phyloP scores from a whole-genome alignment of 768 basidiomycete genomes.

The Kwoniella botswanensis region DNA sequence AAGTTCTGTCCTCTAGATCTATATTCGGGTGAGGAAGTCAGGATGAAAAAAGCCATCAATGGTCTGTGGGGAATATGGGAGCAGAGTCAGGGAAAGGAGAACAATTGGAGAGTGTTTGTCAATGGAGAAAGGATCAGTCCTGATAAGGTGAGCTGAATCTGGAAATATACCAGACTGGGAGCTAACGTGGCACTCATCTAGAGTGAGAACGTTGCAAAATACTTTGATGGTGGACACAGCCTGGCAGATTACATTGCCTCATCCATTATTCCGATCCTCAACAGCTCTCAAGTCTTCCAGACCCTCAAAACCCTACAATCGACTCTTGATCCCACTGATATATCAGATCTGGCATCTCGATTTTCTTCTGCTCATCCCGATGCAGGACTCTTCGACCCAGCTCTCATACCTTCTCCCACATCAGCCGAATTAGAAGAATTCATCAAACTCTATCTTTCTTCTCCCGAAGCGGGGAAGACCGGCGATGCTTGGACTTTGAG shows the following conservation, averaged over 20 bases:
- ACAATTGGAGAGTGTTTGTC: conserved; percentile 83
- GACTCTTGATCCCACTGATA: conserved; percentile 78
- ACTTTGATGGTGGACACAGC: conserved; percentile 11
- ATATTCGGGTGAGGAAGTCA: conserved; percentile 71
- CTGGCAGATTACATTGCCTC: conserved; percentile 13
- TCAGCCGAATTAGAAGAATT: conserved; percentile 59
- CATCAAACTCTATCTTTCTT: conserved; percentile 63
- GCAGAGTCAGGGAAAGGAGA: conserved; percentile 67
- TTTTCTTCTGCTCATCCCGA: conserved; percentile 36
- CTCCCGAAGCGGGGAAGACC: conserved; percentile 40
- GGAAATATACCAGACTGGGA: not conserved
- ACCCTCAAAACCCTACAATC: conserved; percentile 71
- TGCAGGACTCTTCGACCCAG: conserved; percentile 28
- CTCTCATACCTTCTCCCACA: conserved; percentile 22
- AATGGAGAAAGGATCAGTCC: conserved; percentile 69
- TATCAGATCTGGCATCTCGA: conserved; percentile 70
- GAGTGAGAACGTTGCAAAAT: conserved; percentile 13
- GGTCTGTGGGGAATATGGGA: conserved; percentile 77
- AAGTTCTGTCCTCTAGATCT: conserved; percentile 89
- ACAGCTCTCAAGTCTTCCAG: conserved; percentile 60
- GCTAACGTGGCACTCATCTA: not conserved
- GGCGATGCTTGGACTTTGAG: conserved; percentile 61
- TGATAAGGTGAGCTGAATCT: conserved; percentile 63
- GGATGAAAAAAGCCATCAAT: conserved; percentile 70
- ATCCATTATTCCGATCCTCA: conserved; percentile 27